These are phyloP conservation scores for Zymoseptoria tritici DNA, from an alignment of 2,329 filamentous ascomycete genomes.

Conservation along the genomic window DNA sequence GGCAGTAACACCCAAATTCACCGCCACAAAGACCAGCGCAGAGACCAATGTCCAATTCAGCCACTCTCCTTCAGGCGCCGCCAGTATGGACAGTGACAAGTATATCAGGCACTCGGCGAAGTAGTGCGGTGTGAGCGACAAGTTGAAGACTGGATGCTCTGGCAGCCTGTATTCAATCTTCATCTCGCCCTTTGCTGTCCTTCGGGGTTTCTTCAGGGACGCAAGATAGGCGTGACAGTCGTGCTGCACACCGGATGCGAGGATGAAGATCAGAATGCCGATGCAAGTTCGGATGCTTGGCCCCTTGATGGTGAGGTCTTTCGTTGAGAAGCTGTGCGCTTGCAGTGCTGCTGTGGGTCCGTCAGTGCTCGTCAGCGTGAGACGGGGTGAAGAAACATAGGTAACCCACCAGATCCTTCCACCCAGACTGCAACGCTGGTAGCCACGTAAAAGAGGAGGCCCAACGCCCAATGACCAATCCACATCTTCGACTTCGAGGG, in stretches of 20 bases:
- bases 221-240: slow-evolving; percentile 45
- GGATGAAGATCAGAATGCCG: slow-evolving; percentile 56
- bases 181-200: neutral
- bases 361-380: slow-evolving; percentile 4
- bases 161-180: slow-evolving; percentile 71
- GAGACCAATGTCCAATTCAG: slow-evolving; percentile 68
- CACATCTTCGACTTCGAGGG: slow-evolving; percentile 73
- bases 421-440: slow-evolving; percentile 76
- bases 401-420: slow-evolving; percentile 61
- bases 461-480: slow-evolving; percentile 74
- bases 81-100: slow-evolving; percentile 63
- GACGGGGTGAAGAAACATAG: neutral
- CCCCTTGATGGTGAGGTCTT: slow-evolving; percentile 33
- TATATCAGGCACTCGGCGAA: slow-evolving; percentile 83
- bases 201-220: slow-evolving; percentile 27
- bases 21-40: slow-evolving; percentile 63
- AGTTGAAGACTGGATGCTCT: slow-evolving; percentile 60
- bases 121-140: slow-evolving; percentile 81
- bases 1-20: slow-evolving; percentile 78
- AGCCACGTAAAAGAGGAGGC: slow-evolving; percentile 66
- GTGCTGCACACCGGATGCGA: slow-evolving; percentile 67
- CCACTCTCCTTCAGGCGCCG: slow-evolving; percentile 58
- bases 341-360: slow-evolving; percentile 24
- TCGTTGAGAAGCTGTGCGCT: slow-evolving; percentile 29
- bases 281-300: slow-evolving; percentile 47